Conservation (phyloP, 805 yeast genomes). For the Cyberlindnera euphorbiiphila region DNA sequence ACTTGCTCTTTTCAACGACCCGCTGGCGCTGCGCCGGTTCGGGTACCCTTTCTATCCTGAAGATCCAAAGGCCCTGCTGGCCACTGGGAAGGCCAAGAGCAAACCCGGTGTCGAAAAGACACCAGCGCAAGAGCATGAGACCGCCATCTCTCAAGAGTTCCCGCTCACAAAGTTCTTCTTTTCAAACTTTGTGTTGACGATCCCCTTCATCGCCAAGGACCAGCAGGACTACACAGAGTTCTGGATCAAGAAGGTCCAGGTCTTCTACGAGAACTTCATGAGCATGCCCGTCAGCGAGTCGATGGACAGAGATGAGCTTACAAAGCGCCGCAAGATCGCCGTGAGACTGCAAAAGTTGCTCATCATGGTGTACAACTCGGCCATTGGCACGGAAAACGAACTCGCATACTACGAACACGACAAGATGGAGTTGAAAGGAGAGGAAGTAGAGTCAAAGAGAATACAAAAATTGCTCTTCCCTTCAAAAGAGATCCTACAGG, state of each 20-base stretch:
- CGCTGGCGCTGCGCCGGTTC: conserved; percentile 59
- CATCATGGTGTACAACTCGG: conserved; percentile 69
- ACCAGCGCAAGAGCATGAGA: conserved; percentile 14
- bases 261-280: conserved; percentile 76
- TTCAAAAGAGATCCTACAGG: conserved; percentile 35
- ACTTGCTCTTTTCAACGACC: conserved; percentile 52
- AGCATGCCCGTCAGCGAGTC: conserved; percentile 66
- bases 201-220: conserved; percentile 64
- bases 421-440: conserved; percentile 28
- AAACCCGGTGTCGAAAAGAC: too few relatives aligned
- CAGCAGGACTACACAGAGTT: conserved; percentile 50
- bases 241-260: conserved; percentile 79
- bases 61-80: conserved; percentile 45
- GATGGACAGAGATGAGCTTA: conserved; percentile 69
- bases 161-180: conserved; percentile 72
- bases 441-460: conserved; percentile 29
- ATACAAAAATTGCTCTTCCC: conserved; percentile 36
- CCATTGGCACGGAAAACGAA: conserved; percentile 61
- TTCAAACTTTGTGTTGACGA: conserved; percentile 54
- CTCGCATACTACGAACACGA: conserved; percentile 40
- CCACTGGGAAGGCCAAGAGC: neutral
- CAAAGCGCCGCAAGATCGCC: conserved; percentile 63
- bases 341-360: conserved; percentile 59
- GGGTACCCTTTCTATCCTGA: conserved; percentile 70
- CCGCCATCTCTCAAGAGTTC: conserved; percentile 32